These are phyloP conservation scores for Nannizziopsis barbatae DNA, from an alignment of 2,329 filamentous ascomycete species.

Conservation along the genomic window DNA sequence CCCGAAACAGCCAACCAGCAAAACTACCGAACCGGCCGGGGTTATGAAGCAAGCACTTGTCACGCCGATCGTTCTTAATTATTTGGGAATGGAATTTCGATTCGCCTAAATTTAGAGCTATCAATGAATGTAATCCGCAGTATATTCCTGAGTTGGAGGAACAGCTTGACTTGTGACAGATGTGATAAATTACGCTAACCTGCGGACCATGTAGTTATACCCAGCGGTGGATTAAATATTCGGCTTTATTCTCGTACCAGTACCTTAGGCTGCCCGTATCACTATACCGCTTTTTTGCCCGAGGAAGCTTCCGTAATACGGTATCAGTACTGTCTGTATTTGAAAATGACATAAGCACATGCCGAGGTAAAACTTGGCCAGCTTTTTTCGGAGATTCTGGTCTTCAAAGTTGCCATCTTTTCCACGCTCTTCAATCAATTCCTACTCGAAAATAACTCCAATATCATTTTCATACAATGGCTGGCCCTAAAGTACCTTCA, in stretches of 20 bases:
- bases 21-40: too few relatives aligned
- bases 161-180: too few relatives aligned
- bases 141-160: too few relatives aligned
- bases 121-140: too few relatives aligned
- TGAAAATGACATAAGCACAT: constrained; percentile 5
- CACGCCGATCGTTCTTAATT: too few relatives aligned
- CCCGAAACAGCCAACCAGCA: too few relatives aligned
- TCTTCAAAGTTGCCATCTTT: background rate
- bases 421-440: background rate
- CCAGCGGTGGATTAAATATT: too few relatives aligned
- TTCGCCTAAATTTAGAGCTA: too few relatives aligned
- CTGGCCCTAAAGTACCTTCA: constrained; percentile 24
- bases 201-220: too few relatives aligned
- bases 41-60: too few relatives aligned
- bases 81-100: too few relatives aligned
- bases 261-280: background rate
- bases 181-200: too few relatives aligned
- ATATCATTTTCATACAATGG: constrained; percentile 21
- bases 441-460: background rate
- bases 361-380: constrained; percentile 6
- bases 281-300: background rate
- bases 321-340: background rate
- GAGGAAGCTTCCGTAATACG: background rate
- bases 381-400: background rate
- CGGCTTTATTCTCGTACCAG: background rate